Evolutionary conservation across 495 filamentous ascomycete genomes (phyloP).

Genomic region (Talaromyces proteolyticus): DNA sequence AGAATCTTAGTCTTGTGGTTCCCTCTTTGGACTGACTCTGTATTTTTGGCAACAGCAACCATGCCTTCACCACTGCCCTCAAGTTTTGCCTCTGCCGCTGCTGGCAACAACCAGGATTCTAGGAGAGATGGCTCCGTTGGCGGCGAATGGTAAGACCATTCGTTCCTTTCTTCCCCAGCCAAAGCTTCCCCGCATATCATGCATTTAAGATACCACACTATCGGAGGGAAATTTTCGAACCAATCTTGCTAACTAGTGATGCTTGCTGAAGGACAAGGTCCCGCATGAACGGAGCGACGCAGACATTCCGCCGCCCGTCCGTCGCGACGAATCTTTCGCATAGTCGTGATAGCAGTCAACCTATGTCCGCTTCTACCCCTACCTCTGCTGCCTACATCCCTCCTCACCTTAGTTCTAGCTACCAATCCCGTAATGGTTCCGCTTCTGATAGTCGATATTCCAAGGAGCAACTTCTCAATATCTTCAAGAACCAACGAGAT

Average conservation of each 20-base stretch:
- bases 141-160: slow-evolving; percentile 50
- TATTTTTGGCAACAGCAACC: slow-evolving; percentile 13
- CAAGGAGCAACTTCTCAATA: slow-evolving; percentile 74
- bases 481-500: slow-evolving; percentile 59
- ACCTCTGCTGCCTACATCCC: slow-evolving; percentile 54
- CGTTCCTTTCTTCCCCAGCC: neutral
- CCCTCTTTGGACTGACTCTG: neutral
- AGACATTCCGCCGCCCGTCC: slow-evolving; percentile 82
- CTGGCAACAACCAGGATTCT: slow-evolving; percentile 60
- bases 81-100: slow-evolving; percentile 79
- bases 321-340: slow-evolving; percentile 56
- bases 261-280: slow-evolving; percentile 47
- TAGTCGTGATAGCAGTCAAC: slow-evolving; percentile 40
- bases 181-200: no score
- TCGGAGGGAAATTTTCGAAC: no score
- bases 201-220: no score
- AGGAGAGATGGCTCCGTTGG: slow-evolving; percentile 47
- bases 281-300: slow-evolving; percentile 72
- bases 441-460: slow-evolving; percentile 62
- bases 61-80: slow-evolving; percentile 78
- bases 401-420: slow-evolving; percentile 51
- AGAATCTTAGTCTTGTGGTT: neutral
- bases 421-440: slow-evolving; percentile 48
- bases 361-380: slow-evolving; percentile 40
- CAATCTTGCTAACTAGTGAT: slow-evolving; percentile 1